Evolutionary conservation across 1,284 basidiomycete genomes (phyloP).

Genomic region (Microbotryum silenes-acaulis): DNA sequence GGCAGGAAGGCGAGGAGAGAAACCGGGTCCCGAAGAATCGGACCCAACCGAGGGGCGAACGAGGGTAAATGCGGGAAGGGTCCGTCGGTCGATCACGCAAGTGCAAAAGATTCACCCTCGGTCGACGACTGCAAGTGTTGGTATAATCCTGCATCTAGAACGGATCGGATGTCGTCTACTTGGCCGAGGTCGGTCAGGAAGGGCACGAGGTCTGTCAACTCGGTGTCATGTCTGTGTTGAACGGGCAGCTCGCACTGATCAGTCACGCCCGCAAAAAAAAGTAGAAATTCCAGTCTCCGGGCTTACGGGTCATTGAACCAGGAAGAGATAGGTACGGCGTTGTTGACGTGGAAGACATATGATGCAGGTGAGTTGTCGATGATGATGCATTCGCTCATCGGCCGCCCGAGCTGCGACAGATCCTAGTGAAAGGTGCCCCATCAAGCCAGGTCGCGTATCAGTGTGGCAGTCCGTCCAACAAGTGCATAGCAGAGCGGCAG

Average conservation of each 20-base stretch:
- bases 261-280: neutral
- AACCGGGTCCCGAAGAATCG: neutral
- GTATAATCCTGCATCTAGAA: slow-evolving; percentile 54
- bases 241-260: neutral
- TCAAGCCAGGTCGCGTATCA: neutral
- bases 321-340: slow-evolving; percentile 95
- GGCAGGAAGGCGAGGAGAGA: neutral
- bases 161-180: slow-evolving; percentile 84
- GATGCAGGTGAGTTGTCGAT: slow-evolving; percentile 98
- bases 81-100: neutral
- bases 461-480: neutral
- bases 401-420: slow-evolving; percentile 88
- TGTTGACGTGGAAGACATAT: slow-evolving; percentile 99
- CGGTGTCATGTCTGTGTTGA: slow-evolving; percentile 79
- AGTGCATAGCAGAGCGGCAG: neutral
- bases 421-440: slow-evolving; percentile 53
- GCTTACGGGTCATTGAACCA: slow-evolving; percentile 74
- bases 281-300: neutral
- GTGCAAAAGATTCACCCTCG: no score
- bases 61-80: neutral
- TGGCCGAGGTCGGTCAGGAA: slow-evolving; percentile 81
- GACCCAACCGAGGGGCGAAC: neutral
- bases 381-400: slow-evolving; percentile 89
- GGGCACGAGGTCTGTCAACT: slow-evolving; percentile 82
- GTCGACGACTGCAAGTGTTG: slow-evolving; percentile 7